Evolutionary conservation across 768 basidiomycete species (phyloP).

Genomic region (Botryobasidium botryosum): DNA sequence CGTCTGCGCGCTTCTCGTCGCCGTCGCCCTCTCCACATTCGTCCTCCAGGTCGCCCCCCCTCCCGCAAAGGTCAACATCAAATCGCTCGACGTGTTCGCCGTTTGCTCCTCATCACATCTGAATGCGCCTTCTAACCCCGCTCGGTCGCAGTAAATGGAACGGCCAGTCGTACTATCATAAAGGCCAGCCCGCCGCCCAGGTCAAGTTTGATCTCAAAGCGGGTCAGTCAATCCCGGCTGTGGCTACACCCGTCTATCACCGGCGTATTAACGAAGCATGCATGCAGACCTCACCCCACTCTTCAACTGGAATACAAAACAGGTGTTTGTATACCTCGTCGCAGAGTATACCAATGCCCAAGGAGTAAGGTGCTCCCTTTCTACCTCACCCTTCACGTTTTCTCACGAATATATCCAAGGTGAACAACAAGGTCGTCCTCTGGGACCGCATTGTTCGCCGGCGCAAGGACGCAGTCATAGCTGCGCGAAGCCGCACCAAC

Average conservation of each 20-base stretch:
- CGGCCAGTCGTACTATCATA: neutral
- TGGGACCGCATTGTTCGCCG: conserved; percentile 88
- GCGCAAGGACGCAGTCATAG: conserved; percentile 55
- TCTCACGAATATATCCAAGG: conserved; percentile 22
- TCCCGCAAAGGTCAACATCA: conserved; percentile 38
- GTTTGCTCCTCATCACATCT: too few relatives aligned
- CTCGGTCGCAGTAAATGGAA: too few relatives aligned
- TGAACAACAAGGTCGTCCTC: conserved; percentile 62
- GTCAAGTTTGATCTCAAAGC: neutral
- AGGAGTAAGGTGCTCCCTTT: conserved; percentile 36
- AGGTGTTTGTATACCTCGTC: conserved; percentile 71
- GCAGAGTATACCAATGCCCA: conserved; percentile 63
- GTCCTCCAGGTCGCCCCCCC: conserved; percentile 34
- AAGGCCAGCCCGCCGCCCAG: neutral
- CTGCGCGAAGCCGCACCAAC: conserved; percentile 42
- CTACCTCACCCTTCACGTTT: neutral
- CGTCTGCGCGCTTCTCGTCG: conserved; percentile 48
- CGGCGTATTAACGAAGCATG: neutral
- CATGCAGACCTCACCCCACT: conserved; percentile 59
- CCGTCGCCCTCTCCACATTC: conserved; percentile 60
- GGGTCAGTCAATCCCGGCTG: neutral
- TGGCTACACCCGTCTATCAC: neutral
- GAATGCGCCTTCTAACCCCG: too few relatives aligned
- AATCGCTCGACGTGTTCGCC: conserved; percentile 73
- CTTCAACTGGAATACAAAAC: conserved; percentile 96